Evolutionary conservation across 1,139 yeast genomes (phyloP), one percentile per base, ranked within the genome.

Genomic region (Saccharomycopsis hybrid): DNA sequence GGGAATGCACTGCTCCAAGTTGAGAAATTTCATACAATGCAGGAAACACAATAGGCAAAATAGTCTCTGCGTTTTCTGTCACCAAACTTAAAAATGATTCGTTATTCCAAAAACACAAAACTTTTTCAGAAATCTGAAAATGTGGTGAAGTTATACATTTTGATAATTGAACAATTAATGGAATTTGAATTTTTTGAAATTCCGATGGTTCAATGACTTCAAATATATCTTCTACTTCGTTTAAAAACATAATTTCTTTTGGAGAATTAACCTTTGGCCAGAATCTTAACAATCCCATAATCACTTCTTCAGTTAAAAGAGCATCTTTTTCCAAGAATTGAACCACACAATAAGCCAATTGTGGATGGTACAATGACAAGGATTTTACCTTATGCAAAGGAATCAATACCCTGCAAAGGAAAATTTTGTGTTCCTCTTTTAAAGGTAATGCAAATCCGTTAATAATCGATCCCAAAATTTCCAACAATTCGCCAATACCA

Each of bases 221-320:
- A 64, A 90, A 88, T 4, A 92, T 89, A 65, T 92, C 98, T 66
- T 94, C 98, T 58, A 94, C 80, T 68, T 92, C 98, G 67, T 90
- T 89, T 62, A 94, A 71, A 63, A 89, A 92, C 92, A 92, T 84
- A 44, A 94, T 89, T 68, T 94, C 98, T 65, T 92, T 92, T 25
- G 97, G 95, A 43, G 95, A 82, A 62, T 89, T 89, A 51, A 87
- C 85, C 66, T 94, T 94, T 47, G 99, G 99, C 99, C 99, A 92
- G 68, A 82, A 94, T 62, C 96, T 78, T 60, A 92, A 71, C 52
- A 92, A 71, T 1, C 97, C 97, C 87, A 88, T 83, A 35, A 92
- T 80, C 29, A 92, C 97, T 64, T 90, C 97, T 65, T 90, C 97
- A 1, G 97, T 92, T 60, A 92, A 73, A 11, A 78, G 60, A 1